Percentiles rank a stretch among this genome's conserved stretches.
Evolutionary conservation across 495 filamentous ascomycete species (phyloP).

Genomic region (Penicillium lividum): DNA sequence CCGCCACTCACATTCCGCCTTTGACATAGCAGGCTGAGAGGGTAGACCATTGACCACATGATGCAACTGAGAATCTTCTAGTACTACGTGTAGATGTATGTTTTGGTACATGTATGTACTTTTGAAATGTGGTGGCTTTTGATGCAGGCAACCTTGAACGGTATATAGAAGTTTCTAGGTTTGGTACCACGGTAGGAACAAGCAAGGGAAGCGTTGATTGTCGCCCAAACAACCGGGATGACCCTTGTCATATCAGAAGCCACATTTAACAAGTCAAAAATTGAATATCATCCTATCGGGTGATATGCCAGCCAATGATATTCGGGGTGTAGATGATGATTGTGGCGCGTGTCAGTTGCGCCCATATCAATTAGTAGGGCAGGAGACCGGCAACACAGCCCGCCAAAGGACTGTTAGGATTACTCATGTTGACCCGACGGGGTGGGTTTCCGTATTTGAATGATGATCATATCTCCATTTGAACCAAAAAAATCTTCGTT

Average conservation of each 20-base stretch:
- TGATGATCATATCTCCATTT: not conserved
- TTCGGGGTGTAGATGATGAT: not conserved
- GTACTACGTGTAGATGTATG: no score
- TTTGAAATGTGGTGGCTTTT: no score
- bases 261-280: not conserved
- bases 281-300: not conserved
- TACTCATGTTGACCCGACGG: constrained; percentile 3
- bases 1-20: constrained; percentile 2
- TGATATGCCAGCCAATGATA: not conserved
- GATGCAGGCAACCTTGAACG: no score
- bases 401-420: not conserved
- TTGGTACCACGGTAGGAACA: not conserved
- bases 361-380: not conserved
- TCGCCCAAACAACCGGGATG: not conserved
- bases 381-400: not conserved
- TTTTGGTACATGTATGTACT: no score
- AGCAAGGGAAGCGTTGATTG: not conserved
- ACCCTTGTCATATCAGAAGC: not conserved
- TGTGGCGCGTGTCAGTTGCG: not conserved
- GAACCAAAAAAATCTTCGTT: not conserved
- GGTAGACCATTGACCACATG: not conserved
- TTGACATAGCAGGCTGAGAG: not conserved
- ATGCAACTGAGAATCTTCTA: not conserved
- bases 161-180: not conserved
- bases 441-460: not conserved